Conservation (phyloP, 192 early-diverging fungal genomes). For the Coemansia sp. region DNA sequence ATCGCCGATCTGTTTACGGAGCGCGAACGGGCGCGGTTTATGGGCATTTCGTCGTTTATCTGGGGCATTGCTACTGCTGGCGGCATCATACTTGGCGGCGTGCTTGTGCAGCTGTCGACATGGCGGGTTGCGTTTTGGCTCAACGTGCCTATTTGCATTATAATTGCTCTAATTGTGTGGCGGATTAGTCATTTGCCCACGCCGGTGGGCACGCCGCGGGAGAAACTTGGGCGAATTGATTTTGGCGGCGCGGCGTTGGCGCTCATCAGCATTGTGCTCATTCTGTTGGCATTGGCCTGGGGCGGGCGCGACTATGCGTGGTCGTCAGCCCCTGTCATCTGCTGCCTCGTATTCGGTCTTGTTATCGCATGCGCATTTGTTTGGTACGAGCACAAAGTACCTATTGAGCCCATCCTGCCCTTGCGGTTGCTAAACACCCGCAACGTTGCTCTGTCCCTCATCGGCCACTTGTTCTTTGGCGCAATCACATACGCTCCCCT, state of each 20-base stretch:
- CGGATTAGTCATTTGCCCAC: constrained; percentile 61
- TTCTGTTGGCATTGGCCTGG: constrained; percentile 58
- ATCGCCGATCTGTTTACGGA: constrained; percentile 70
- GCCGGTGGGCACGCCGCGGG: constrained; percentile 25
- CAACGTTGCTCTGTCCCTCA: constrained; percentile 31
- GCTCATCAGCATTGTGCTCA: constrained; percentile 38
- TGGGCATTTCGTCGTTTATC: constrained; percentile 61
- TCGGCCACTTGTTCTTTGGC: constrained; percentile 32
- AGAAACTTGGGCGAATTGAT: constrained; percentile 58
- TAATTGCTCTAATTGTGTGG: constrained; percentile 56
- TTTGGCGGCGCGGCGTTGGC: constrained; percentile 54
- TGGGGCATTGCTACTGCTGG: constrained; percentile 60
- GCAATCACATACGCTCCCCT: constrained; percentile 30
- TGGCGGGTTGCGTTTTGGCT: constrained; percentile 81
- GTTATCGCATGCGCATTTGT: constrained; percentile 46
- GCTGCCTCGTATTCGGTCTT: constrained; percentile 41
- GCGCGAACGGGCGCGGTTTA: constrained; percentile 70
- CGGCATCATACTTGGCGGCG: constrained; percentile 71
- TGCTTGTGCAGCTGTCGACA: constrained; percentile 61
- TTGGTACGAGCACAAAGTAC: constrained; percentile 59
- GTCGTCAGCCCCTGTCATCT: constrained; percentile 53
- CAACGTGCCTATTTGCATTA: constrained; percentile 69
- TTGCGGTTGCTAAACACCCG: constrained; percentile 55
- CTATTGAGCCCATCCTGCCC: constrained; percentile 64
- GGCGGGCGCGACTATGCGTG: constrained; percentile 59